These are phyloP conservation scores for Zygosaccharomyces gambellarensis DNA, from an alignment of 805 yeast genomes.

Conservation along the genomic window DNA sequence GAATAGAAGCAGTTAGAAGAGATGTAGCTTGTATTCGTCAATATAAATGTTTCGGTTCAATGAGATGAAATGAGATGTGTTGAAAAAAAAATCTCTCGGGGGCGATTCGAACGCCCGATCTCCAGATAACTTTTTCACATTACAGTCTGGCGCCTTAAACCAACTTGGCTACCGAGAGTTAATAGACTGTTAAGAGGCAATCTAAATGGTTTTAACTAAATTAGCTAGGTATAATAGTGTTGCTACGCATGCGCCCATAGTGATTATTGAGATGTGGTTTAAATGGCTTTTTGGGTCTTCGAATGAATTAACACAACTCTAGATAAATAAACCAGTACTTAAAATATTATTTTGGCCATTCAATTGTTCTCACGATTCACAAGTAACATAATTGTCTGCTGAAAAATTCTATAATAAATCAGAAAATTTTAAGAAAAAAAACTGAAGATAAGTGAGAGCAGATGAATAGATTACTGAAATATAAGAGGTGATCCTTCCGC, in stretches of 20 bases:
- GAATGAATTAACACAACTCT: too few relatives aligned
- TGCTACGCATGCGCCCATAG: too few relatives aligned
- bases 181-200: background rate
- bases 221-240: too few relatives aligned
- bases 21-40: too few relatives aligned
- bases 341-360: background rate
- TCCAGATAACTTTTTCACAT: slow-evolving; percentile 38
- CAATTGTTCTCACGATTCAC: background rate
- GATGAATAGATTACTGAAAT: too few relatives aligned
- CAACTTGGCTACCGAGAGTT: slow-evolving; percentile 37
- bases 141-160: slow-evolving; percentile 38
- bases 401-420: background rate
- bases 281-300: too few relatives aligned
- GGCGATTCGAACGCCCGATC: slow-evolving; percentile 50
- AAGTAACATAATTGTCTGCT: background rate
- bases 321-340: too few relatives aligned
- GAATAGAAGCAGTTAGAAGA: background rate
- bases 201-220: too few relatives aligned
- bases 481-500: too few relatives aligned
- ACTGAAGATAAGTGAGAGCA: too few relatives aligned
- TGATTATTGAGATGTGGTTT: too few relatives aligned
- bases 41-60: background rate
- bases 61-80: slow-evolving; percentile 5
- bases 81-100: slow-evolving; percentile 39
- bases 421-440: too few relatives aligned